A percentile compares a stretch with the other conserved stretches of the same genome.
Evolutionary conservation across 208 protist genomes (phyloP).

Genomic region (Herpetomonas samuelpessoai): DNA sequence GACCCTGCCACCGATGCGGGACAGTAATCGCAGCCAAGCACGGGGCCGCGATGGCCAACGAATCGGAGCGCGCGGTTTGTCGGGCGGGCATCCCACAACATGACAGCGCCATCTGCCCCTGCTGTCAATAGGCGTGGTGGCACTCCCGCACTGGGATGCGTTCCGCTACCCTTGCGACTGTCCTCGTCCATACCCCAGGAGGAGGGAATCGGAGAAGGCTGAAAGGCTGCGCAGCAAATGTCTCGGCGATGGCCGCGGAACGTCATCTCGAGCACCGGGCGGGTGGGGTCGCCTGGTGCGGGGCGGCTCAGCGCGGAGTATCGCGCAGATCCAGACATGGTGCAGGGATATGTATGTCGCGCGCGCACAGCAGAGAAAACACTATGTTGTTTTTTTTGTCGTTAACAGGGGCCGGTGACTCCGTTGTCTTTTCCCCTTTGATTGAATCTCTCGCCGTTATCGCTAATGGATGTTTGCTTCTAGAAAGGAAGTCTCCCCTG

Average conservation of each 20-base stretch:
- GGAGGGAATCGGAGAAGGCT: conserved; percentile 17
- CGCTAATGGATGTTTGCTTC: too few species aligned
- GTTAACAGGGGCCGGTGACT: conserved; percentile 15
- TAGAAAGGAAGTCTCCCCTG: too few species aligned
- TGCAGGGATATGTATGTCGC: conserved; percentile 3
- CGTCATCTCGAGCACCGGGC: conserved; percentile 64
- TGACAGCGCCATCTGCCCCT: conserved; percentile 71
- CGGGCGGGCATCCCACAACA: conserved; percentile 80
- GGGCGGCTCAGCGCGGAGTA: background rate
- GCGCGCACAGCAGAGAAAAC: background rate
- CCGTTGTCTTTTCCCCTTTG: too few species aligned
- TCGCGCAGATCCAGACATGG: background rate
- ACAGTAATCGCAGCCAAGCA: conserved; percentile 55
- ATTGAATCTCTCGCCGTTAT: background rate
- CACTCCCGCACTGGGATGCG: background rate
- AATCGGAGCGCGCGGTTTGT: conserved; percentile 78
- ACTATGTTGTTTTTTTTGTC: conserved; percentile 1
- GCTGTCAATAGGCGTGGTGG: conserved; percentile 61
- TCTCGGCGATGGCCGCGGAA: conserved; percentile 70
- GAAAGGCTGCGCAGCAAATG: conserved; percentile 54
- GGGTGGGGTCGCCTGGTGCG: background rate
- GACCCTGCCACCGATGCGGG: conserved; percentile 10
- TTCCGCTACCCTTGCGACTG: background rate
- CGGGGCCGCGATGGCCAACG: conserved; percentile 68
- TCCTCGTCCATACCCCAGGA: background rate